These are phyloP conservation scores for Coelastrella sp. DNA, from an alignment of 139 green algal species.

Conservation along the genomic window DNA sequence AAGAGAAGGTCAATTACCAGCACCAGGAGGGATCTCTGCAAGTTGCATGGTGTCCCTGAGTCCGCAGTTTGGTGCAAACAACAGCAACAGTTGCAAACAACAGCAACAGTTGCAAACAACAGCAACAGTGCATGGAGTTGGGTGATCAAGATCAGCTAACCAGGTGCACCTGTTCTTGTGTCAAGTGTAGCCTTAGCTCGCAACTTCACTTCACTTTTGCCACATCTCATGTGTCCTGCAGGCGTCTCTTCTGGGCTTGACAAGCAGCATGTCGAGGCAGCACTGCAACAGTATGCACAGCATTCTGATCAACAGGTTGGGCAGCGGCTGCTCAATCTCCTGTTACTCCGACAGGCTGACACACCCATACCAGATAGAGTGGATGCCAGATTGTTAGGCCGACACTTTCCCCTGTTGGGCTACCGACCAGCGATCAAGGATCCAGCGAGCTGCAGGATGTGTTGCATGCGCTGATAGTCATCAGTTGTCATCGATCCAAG, in stretches of 20 bases:
- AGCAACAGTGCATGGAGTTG: not conserved
- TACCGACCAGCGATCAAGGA: not conserved
- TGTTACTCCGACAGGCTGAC: not conserved
- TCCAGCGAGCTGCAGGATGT: not conserved
- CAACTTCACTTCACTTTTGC: not conserved
- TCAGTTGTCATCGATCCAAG: not conserved
- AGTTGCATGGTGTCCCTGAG: not conserved
- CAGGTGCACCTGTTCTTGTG: not conserved
- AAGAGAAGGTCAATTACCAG: not conserved
- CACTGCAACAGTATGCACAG: not conserved
- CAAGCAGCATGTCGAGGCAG: not conserved
- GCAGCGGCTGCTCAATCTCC: not conserved
- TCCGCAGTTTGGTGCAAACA: not conserved
- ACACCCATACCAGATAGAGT: not conserved
- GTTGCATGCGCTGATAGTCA: not conserved
- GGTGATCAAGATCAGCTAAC: not conserved
- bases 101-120: too few relatives aligned
- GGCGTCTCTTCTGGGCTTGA: not conserved
- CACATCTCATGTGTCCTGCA: not conserved
- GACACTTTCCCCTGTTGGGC: not conserved
- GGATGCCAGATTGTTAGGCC: not conserved
- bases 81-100: not conserved
- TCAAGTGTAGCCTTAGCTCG: not conserved
- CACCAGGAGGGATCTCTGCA: not conserved
- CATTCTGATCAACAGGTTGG: not conserved